Conservation (phyloP, 164 flowering plant species). For the Liriodendron chinense region DNA sequence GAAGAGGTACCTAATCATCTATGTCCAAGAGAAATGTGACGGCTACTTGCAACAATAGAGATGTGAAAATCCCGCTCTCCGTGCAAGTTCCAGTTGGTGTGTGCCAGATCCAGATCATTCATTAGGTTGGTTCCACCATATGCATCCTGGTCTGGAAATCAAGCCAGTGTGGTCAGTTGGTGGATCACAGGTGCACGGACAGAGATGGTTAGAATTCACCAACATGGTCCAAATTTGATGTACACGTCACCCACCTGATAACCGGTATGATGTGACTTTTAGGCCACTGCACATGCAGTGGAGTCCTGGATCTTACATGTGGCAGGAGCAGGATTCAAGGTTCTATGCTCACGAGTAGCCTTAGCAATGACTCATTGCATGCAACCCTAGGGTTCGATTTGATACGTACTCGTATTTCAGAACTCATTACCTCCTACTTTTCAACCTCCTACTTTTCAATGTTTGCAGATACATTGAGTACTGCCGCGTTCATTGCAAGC, state of each 20-base stretch:
- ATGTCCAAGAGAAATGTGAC: not conserved
- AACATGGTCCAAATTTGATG: not conserved
- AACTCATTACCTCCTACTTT: slow-evolving; percentile 3
- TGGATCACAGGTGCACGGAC: too few species aligned
- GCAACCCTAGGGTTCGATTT: not conserved
- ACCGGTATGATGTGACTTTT: not conserved
- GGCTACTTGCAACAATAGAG: not conserved
- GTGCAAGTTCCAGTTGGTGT: not conserved
- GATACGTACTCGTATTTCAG: not conserved
- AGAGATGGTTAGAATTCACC: too few species aligned
- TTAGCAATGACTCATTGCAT: too few species aligned
- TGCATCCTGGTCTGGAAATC: not conserved
- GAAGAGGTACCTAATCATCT: slow-evolving; percentile 54
- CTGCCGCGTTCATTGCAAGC: slow-evolving; percentile 71
- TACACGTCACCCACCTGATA: not conserved
- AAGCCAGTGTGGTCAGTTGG: too few species aligned
- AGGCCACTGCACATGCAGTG: not conserved
- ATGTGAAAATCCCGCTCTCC: not conserved
- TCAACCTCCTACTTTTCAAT: slow-evolving; percentile 5
- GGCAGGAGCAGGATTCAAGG: not conserved
- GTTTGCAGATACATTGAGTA: slow-evolving; percentile 80
- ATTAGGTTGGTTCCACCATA: not conserved
- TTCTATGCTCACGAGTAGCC: not conserved
- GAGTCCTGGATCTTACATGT: not conserved
- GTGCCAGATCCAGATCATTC: not conserved